Evolutionary conservation across 1,139 yeast species (phyloP), one percentile per base, ranked within the genome.

Genomic region (Protomyces arabidopsidicola): DNA sequence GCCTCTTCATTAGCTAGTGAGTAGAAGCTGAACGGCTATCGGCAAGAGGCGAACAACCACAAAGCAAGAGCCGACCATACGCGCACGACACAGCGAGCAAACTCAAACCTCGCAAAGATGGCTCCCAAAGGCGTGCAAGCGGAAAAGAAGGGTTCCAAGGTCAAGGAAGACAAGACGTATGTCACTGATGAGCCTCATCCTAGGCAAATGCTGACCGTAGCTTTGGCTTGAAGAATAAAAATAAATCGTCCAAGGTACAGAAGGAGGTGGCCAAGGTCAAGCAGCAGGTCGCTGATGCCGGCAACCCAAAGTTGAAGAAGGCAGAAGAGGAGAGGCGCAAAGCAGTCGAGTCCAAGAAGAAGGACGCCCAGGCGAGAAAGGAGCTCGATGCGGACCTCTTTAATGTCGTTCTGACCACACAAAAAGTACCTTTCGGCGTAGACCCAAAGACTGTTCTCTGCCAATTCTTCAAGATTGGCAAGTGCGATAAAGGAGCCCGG

Each of bases 371-470:
- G 69, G 86, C 82, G 54, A 97, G 96, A 60, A 89, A 88, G 74
- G 84, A 82, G 63, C 98, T 91, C 72, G 93, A 97, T 3, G 86
- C 90, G 10, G 87, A 87, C 39, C 76, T 91, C 61, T 83, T 90
- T 71, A 88, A 86, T 55, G 77, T 83, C 0, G 60, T 60, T 5
- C 64, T 65, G 35, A 87, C 83, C 64, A 82, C 80, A 60, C 98
- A 90, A 74, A 90, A 90, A 73, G 91, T 93, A 38, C 96, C 97
- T 56, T 91, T 93, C 73, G 98, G 98, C 60, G 97, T 90, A 67
- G 98, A 95, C 77, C 98, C 99, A 63, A 93, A 93, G 78, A 85
- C 96, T 3, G 88, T 95, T 53, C 77, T 93, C 31, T 95, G 98
- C 82, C 90, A 88, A 65, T 86, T 85, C 75, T 93, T 90, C 84